Conservation (phyloP, 176 grass and related monocot species). For the Pontederia crassipes region DNA sequence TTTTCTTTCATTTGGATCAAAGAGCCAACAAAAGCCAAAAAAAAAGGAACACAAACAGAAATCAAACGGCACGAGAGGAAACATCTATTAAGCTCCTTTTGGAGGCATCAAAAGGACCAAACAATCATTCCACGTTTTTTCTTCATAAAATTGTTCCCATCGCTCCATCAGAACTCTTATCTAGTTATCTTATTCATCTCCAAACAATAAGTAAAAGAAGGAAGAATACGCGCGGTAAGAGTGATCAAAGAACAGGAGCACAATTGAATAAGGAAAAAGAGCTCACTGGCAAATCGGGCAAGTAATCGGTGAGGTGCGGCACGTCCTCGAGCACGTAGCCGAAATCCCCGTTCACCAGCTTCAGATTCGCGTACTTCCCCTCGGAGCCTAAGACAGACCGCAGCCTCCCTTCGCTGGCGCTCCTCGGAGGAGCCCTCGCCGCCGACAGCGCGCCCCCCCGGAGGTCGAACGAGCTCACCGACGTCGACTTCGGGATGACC, state of each 20-base stretch:
- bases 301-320: slow-evolving; percentile 77
- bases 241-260: neutral
- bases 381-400: slow-evolving; percentile 20
- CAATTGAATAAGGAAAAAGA: neutral
- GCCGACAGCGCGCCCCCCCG: slow-evolving; percentile 23
- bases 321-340: slow-evolving; percentile 95
- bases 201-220: neutral
- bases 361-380: slow-evolving; percentile 32
- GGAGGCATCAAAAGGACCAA: too few species aligned
- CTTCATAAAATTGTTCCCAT: too few species aligned
- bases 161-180: too few species aligned
- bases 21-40: too few species aligned
- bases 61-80: too few species aligned
- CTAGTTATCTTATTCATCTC: too few species aligned
- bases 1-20: too few species aligned
- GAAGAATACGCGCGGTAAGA: neutral
- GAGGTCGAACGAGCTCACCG: slow-evolving; percentile 21
- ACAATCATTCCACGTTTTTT: too few species aligned
- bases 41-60: too few species aligned
- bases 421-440: slow-evolving; percentile 11
- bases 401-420: neutral
- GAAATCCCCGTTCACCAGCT: slow-evolving; percentile 53
- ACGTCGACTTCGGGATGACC: too few species aligned
- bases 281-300: slow-evolving; percentile 72
- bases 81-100: too few species aligned